Evolutionary conservation across 371 early-diverging fungal genomes (phyloP), one percentile per base, ranked within the genome.

Genomic region (Mycotypha africana): DNA sequence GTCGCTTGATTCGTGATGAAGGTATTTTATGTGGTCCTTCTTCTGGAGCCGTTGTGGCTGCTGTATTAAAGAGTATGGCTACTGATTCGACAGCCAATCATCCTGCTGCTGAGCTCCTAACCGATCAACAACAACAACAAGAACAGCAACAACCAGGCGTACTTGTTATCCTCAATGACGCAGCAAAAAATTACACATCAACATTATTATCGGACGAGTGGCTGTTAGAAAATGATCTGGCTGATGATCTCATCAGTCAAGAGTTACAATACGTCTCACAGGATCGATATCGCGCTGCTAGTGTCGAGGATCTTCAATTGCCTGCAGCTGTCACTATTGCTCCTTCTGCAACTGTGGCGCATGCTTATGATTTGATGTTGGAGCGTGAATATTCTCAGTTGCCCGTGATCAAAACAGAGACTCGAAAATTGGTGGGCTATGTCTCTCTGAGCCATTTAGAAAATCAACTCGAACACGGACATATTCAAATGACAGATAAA

Each of bases 301-400:
- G 83, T 44, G 85, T 92, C 1, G 92, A 93, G 51, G 93, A 93
- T 54, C 65, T 92, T 39, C 92, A 93, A 51, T 56, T 91, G 10
- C 85, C 89, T 10, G 85, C 85, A 0, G 91, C 93, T 2, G 81
- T 92, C 2, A 80, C 88, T 6, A 74, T 93, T 12, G 52, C 76
- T 9, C 80, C 79, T 19, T 65, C 60, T 8, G 62, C 77, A 14
- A 49, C 79, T 3, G 66, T 86, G 6, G 70, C 76, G 1, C 63
- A 76, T 31, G 91, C 93, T 3, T 38, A 87, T 38, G 83, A 84
- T 45, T 45, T 88, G 38, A 93, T 93, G 93, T 32, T 81, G 41
- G 83, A 84, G 24, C 67, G 86, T 20, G 91, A 91, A 45, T 92
- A 85, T 59, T 91, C 92, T 16, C 93, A 93, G 54, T 60, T 93